phyloP scores from a whole-genome alignment of 2,329 filamentous ascomycete genomes.

The Leptographium flavum region DNA sequence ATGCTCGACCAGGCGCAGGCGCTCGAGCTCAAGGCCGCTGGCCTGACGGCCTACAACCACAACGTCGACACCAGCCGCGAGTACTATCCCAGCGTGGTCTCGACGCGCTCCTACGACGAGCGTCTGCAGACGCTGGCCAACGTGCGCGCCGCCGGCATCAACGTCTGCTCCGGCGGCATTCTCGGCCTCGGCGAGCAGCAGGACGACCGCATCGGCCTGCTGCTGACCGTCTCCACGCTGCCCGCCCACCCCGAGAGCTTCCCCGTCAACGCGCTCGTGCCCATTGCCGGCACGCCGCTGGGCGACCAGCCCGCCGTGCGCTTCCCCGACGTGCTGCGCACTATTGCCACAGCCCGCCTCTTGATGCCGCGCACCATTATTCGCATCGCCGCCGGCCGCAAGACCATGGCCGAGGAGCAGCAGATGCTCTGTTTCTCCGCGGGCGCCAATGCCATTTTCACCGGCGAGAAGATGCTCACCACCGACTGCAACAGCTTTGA shows the following conservation, averaged over 20 bases:
- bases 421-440: slow-evolving; percentile 83
- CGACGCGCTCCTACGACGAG: slow-evolving; percentile 77
- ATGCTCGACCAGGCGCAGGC: slow-evolving; percentile 81
- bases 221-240: slow-evolving; percentile 70
- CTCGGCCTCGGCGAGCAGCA: slow-evolving; percentile 69
- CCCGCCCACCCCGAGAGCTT: slow-evolving; percentile 79
- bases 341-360: slow-evolving; percentile 69
- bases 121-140: slow-evolving; percentile 64
- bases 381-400: slow-evolving; percentile 70
- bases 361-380: slow-evolving; percentile 79
- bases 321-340: slow-evolving; percentile 67
- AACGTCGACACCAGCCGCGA: slow-evolving; percentile 85
- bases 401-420: slow-evolving; percentile 75
- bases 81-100: slow-evolving; percentile 77
- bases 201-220: slow-evolving; percentile 65
- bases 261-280: slow-evolving; percentile 80
- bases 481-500: slow-evolving; percentile 87
- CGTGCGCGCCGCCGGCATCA: slow-evolving; percentile 74
- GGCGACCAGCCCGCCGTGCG: slow-evolving; percentile 59
- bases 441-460: slow-evolving; percentile 88
- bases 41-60: slow-evolving; percentile 86
- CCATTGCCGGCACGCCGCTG: slow-evolving; percentile 79
- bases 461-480: slow-evolving; percentile 83
- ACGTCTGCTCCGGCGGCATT: slow-evolving; percentile 83
- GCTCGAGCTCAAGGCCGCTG: slow-evolving; percentile 66